Base-by-base conservation (phyloP, 1,284 basidiomycete species). In the Malassezia nana region DNA sequence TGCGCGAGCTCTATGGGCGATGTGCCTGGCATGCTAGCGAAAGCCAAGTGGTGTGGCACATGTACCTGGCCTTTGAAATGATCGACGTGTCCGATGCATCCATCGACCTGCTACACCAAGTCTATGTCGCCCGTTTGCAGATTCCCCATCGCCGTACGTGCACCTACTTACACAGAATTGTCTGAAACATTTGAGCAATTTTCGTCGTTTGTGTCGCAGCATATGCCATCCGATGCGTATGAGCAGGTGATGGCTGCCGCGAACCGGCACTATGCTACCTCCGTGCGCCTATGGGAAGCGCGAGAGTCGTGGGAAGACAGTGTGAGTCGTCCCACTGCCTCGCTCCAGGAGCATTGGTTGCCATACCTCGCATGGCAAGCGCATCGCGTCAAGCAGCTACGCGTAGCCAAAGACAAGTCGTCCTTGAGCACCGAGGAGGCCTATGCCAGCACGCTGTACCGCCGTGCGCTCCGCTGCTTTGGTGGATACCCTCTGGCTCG, bases 211-310 rank as follows among this genome's bases (percentile, higher is more conserved):
- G 63, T 72, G 30, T 63, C 62, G 0, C 33, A 53, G 4, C 42
- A 63, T 47, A 42, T 66, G 24, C 63, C 65, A 1, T 46, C 66
- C 8, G 54, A 62, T 12, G 59, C 51, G 26, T 72, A 72, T 53
- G 70, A 72, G 50, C 18, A 29, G 31, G 57, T 58, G 20, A 65
- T 72, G 62, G 48, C 63, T 6, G 52, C 60, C 1, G 64, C 67
- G 4, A 65, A 66, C 35, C 48, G 46, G 30, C 25, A 53, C 12
- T 60, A 63, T 24, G 57, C 62, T 15, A 51, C 55, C 3, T 55
- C 63, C 3, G 50, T 54, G 43, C 33, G 38, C 6, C 31, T 54
- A 6, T 44, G 48, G 33, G 44, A 55, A 2, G 52, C 53, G 18
- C 49, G 60, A 10, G 63, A 66, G 44, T 49, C 54, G 26, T 60